Base-by-base conservation (phyloP, 2,329 filamentous ascomycete species). In the Epichloe scottii region DNA sequence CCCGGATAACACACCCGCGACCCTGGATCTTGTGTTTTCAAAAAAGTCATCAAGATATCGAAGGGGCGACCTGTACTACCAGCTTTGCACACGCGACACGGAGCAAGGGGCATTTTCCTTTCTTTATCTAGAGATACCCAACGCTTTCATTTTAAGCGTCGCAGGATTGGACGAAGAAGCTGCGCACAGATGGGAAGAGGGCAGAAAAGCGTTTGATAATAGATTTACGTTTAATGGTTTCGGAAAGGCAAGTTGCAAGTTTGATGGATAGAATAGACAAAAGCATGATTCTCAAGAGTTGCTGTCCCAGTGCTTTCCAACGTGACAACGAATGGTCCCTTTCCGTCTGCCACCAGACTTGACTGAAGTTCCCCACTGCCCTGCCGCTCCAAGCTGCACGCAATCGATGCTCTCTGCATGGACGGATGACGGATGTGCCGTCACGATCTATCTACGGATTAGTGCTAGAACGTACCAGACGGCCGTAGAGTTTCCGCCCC, bases 91-190 rank as follows among this genome's bases (percentile, higher is more conserved):
- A 55, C 53, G 54, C 54, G 50, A 54, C 49, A 17, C 26, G 46
- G 50, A 54, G 58, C 58, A 57, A 57, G 63, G 61, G 58, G 58
- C 58, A 56, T 60, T 64, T 60, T 64, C 60, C 43, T 21, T 60
- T 60, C 42, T 21, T 60, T 61, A 61, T 65, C 59, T 65, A 58
- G 60, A 66, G 65, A 67, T 67, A 67, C 65, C 65, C 65, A 62
- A 56, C 58, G 56, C 59, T 56, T 53, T 39, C 30, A 44, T 55
- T 34, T 48, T 35, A 41, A 49, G 50, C 50, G 49, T 51, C 40
- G 49, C 38, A 26, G 52, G 40, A 53, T 40, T 14, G 33, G 48
- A 26, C 51, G 40, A 49, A 38, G 38, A 55, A 44, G 53, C 49
- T 53, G 48, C 49, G 45, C 30, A 39, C 48, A 34, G 51, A 52